These are phyloP conservation scores for Pseudoneurospora amorphoporcata DNA, from an alignment of 495 filamentous ascomycete genomes.

Conservation along the genomic window DNA sequence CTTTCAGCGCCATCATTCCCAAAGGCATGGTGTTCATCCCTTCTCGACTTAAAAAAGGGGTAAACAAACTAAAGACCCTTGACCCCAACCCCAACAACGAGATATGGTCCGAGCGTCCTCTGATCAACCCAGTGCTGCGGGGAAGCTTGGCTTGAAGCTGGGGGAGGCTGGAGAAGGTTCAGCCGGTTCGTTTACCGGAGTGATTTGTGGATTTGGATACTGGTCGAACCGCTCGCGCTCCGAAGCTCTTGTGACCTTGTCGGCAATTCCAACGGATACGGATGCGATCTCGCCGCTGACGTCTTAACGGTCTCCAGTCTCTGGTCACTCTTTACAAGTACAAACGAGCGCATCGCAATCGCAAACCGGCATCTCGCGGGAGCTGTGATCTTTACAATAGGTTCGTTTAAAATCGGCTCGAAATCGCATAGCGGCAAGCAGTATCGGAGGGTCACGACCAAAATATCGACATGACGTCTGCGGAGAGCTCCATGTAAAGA, in stretches of 20 bases:
- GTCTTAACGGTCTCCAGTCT: background rate
- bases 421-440: background rate
- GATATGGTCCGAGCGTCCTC: background rate
- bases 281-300: background rate
- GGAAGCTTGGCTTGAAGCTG: background rate
- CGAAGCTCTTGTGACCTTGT: background rate
- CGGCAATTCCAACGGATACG: background rate
- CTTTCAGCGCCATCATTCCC: background rate
- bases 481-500: background rate
- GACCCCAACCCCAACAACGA: background rate
- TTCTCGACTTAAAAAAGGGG: background rate
- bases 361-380: background rate
- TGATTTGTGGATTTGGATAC: background rate
- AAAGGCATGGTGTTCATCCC: background rate
- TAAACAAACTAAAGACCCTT: background rate
- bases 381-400: background rate
- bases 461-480: background rate
- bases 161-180: background rate
- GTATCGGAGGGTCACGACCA: background rate
- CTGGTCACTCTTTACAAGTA: background rate
- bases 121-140: background rate
- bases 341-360: background rate
- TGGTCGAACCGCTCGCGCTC: background rate
- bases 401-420: background rate
- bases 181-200: background rate